Evolutionary conservation across 805 yeast species (phyloP).

Genomic region (Lipomyces chichibuensis): DNA sequence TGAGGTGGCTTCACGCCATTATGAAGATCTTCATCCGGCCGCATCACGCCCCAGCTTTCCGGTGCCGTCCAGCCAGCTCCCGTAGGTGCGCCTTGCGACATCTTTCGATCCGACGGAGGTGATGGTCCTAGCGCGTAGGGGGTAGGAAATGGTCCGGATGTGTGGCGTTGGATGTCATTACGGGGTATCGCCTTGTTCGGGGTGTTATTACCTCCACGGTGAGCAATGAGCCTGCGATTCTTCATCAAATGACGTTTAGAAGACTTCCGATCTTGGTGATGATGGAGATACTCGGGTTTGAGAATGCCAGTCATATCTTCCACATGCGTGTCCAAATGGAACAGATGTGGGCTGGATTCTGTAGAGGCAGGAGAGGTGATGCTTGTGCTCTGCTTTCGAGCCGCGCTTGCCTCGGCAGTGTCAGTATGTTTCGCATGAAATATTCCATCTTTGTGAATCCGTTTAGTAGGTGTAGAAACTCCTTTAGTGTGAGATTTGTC

Average conservation of each 20-base stretch:
- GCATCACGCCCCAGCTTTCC: conserved; percentile 62
- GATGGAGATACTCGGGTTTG: conserved; percentile 30
- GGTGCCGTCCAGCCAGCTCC: conserved; percentile 56
- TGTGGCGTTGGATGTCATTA: conserved; percentile 21
- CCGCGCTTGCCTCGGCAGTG: neutral
- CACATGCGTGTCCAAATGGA: conserved; percentile 51
- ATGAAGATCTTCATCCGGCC: conserved; percentile 36
- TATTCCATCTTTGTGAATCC: neutral
- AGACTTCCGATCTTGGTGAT: conserved; percentile 6
- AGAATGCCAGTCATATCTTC: conserved; percentile 59
- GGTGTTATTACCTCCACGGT: neutral
- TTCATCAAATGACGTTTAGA: conserved; percentile 37
- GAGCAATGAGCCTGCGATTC: conserved; percentile 39
- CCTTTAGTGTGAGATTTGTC: conserved; percentile 1
- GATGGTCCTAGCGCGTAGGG: conserved; percentile 6
- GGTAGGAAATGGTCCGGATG: conserved; percentile 4
- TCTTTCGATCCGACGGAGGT: conserved; percentile 1
- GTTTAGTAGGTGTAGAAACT: neutral
- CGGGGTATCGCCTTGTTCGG: conserved; percentile 33
- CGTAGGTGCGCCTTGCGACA: conserved; percentile 13
- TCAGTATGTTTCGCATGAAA: neutral
- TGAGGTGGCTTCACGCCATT: conserved; percentile 1
- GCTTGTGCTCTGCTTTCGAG: neutral
- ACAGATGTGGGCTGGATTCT: conserved; percentile 14
- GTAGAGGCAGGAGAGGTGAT: neutral